Conservation (phyloP, 192 early-diverging fungal species). For the Jimgerdemannia flammicorona region DNA sequence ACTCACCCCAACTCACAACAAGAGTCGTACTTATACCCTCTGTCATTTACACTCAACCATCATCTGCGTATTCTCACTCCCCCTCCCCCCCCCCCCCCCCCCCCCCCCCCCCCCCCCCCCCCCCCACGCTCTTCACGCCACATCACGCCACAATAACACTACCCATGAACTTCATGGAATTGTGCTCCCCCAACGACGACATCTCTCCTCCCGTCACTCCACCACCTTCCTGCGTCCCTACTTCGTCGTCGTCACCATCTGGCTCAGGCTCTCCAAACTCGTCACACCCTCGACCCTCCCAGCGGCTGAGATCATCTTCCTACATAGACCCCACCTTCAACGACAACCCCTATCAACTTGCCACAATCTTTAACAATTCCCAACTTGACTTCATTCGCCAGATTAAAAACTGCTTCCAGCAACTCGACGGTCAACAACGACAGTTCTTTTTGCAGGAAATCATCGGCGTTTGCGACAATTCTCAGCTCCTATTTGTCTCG, state of each 20-base stretch:
- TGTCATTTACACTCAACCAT: no score
- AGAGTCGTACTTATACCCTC: no score
- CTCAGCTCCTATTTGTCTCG: slow-evolving; percentile 45
- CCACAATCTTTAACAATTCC: slow-evolving; percentile 15
- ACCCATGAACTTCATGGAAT: slow-evolving; percentile 15
- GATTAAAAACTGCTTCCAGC: slow-evolving; percentile 33
- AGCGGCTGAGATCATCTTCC: slow-evolving; percentile 8
- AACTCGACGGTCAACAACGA: slow-evolving; percentile 24
- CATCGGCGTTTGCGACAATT: slow-evolving; percentile 42
- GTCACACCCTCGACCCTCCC: slow-evolving; percentile 4
- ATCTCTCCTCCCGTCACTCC: slow-evolving; percentile 33
- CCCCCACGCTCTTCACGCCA: no score
- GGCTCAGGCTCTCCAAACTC: not conserved
- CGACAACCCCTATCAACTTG: slow-evolving; percentile 7
- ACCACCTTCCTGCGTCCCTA: slow-evolving; percentile 18
- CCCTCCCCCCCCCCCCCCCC: no score
- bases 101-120: no score
- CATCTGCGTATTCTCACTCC: no score
- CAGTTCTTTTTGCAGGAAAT: slow-evolving; percentile 39
- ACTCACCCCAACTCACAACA: no score
- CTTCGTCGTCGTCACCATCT: slow-evolving; percentile 15
- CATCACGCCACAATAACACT: not conserved
- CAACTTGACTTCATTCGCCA: slow-evolving; percentile 18
- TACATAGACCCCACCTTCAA: slow-evolving; percentile 15
- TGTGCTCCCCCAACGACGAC: slow-evolving; percentile 19